phyloP scores from a whole-genome alignment of 2,329 filamentous ascomycete species.

The Paecilomyces fulvus region DNA sequence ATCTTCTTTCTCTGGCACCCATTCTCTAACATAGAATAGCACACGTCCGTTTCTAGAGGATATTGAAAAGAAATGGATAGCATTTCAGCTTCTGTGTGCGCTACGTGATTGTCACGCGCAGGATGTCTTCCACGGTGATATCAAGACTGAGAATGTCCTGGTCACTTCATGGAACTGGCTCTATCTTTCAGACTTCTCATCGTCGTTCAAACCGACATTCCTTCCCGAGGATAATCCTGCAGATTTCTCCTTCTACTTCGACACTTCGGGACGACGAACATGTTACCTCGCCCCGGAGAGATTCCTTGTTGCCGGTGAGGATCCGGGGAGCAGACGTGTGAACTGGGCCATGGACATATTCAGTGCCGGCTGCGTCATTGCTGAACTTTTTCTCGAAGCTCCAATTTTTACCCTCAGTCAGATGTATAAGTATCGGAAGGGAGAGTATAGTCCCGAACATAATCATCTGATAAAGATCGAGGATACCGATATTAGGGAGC shows the following conservation, averaged over 20 bases:
- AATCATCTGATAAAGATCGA: conserved; percentile 78
- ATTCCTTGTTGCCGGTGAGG: conserved; percentile 65
- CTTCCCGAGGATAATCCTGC: conserved; percentile 94
- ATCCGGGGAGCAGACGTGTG: conserved; percentile 54
- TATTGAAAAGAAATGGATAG: conserved; percentile 98
- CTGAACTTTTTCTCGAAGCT: conserved; percentile 87
- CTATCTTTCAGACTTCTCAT: conserved; percentile 94
- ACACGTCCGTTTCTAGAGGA: conserved; percentile 94
- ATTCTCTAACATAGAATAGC: conserved; percentile 42
- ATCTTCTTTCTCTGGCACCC: neutral
- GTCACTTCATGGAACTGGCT: conserved; percentile 99
- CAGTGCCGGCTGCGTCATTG: conserved; percentile 92
- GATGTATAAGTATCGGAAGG: conserved; percentile 85
- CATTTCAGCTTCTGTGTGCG: conserved; percentile 88
- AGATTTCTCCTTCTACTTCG: conserved; percentile 97
- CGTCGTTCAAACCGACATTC: conserved; percentile 87
- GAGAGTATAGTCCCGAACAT: conserved; percentile 82
- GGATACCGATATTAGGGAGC: conserved; percentile 74
- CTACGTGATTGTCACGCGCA: conserved; percentile 83
- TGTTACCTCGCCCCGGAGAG: conserved; percentile 94
- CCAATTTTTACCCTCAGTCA: conserved; percentile 98
- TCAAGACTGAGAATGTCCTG: conserved; percentile 94
- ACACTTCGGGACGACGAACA: conserved; percentile 80
- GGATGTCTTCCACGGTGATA: conserved; percentile 92
- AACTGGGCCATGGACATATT: conserved; percentile 99